phyloP scores from a whole-genome alignment of 345 rosid species.

The Mercurialis annua region DNA sequence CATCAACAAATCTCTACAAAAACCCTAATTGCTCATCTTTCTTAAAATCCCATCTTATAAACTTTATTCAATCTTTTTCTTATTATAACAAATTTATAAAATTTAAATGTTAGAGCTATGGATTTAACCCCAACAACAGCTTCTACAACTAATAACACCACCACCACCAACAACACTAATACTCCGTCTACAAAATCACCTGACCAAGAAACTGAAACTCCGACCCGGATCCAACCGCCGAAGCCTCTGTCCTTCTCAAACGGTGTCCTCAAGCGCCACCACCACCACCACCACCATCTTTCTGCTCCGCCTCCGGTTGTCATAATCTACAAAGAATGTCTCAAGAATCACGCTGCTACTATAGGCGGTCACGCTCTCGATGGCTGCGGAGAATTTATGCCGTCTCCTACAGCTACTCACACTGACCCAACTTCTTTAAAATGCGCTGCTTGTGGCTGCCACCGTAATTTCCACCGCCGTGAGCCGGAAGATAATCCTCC shows the following conservation, averaged over 20 bases:
- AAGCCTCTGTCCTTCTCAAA: conserved; percentile 27
- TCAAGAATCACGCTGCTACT: conserved; percentile 27
- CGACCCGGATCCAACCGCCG: conserved; percentile 21
- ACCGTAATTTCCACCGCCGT: conserved; percentile 35
- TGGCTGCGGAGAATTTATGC: conserved; percentile 33
- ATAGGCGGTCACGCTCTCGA: conserved; percentile 29
- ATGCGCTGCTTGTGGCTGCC: conserved; percentile 34
- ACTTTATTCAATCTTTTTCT: not conserved
- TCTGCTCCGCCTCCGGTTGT: not conserved
- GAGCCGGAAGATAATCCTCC: conserved; percentile 26
- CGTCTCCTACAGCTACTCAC: conserved; percentile 23
- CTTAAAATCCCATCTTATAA: not conserved
- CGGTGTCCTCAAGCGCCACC: conserved; percentile 31
- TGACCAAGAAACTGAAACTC: conserved; percentile 22
- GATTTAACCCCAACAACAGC: conserved; percentile 18
- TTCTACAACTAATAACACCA: conserved; percentile 3
- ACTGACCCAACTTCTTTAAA: conserved; percentile 24
- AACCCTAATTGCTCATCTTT: not conserved
- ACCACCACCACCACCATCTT: conserved; percentile 16
- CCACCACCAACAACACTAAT: conserved; percentile 8
- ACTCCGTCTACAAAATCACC: conserved; percentile 25
- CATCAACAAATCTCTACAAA: conserved; percentile 1
- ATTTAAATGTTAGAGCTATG: conserved; percentile 28
- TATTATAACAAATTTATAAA: not conserved
- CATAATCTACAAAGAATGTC: conserved; percentile 26